Percentiles rank a stretch among this genome's conserved stretches.
These are phyloP conservation scores for Dalbergia cochinchinensis DNA, from an alignment of 306 rosid genomes.

Conservation along the genomic window DNA sequence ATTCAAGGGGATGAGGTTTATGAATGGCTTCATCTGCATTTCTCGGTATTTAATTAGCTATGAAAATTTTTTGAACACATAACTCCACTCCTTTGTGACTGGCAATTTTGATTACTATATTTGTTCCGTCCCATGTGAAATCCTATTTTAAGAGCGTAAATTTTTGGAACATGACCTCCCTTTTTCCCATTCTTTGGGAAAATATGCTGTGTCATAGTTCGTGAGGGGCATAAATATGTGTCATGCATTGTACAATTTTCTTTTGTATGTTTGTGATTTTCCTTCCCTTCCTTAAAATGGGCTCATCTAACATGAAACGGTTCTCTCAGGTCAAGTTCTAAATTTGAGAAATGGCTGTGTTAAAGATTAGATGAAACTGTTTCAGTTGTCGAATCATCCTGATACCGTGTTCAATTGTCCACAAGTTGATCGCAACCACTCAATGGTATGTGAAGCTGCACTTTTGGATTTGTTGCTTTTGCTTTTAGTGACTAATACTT, in stretches of 20 bases:
- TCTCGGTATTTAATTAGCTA: neutral
- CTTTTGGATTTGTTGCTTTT: slow-evolving; percentile 36
- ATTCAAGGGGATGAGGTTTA: neutral
- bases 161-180: no score
- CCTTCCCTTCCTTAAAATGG: no score
- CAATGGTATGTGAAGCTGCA: slow-evolving; percentile 64
- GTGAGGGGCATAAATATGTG: no score
- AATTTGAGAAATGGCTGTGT: slow-evolving; percentile 46
- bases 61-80: neutral
- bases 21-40: neutral
- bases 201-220: no score
- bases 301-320: slow-evolving; percentile 18
- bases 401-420: slow-evolving; percentile 54
- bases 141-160: no score
- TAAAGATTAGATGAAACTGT: slow-evolving; percentile 59
- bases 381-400: slow-evolving; percentile 50
- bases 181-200: no score
- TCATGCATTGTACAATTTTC: neutral
- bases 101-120: neutral
- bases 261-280: no score
- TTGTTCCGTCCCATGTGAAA: neutral
- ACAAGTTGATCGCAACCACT: slow-evolving; percentile 53
- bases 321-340: slow-evolving; percentile 52
- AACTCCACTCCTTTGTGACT: neutral
- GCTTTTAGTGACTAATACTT: slow-evolving; percentile 29